These are phyloP conservation scores for Solanum etuberosum DNA, from an alignment of 257 asterid genomes.

Conservation along the genomic window DNA sequence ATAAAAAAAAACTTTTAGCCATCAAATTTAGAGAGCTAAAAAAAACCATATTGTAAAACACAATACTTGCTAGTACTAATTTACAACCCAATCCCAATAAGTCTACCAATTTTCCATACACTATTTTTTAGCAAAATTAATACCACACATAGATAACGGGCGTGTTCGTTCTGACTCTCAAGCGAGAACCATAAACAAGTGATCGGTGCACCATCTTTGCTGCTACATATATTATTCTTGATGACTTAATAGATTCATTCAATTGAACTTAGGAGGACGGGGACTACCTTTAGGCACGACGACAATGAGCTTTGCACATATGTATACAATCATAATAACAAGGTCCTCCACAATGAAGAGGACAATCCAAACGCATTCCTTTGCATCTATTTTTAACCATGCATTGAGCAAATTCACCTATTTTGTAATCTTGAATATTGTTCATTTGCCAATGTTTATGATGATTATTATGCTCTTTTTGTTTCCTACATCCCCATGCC, in stretches of 20 bases:
- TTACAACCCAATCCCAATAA: background rate
- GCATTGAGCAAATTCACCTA: slow-evolving; percentile 45
- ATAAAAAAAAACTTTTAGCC: background rate
- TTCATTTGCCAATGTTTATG: background rate
- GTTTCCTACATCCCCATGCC: slow-evolving; percentile 30
- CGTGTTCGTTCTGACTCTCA: background rate
- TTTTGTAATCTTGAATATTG: slow-evolving; percentile 7
- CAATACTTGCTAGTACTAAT: background rate
- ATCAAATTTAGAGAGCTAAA: background rate
- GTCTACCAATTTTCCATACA: background rate
- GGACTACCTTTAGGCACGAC: background rate
- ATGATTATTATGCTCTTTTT: background rate
- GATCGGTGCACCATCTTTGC: background rate
- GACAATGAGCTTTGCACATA: slow-evolving; percentile 53
- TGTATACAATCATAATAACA: slow-evolving; percentile 37
- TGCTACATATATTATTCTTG: background rate
- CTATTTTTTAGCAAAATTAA: background rate
- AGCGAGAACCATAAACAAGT: background rate
- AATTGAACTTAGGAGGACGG: background rate
- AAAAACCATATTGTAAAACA: background rate
- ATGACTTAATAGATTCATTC: background rate
- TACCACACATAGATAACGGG: background rate
- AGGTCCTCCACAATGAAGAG: slow-evolving; percentile 46
- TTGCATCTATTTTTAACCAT: slow-evolving; percentile 29
- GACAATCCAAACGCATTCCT: slow-evolving; percentile 42